A percentile compares a stretch with the other conserved stretches of the same genome.
Conservation (phyloP, 148 eudicot species). For the Selenicereus undatus region DNA sequence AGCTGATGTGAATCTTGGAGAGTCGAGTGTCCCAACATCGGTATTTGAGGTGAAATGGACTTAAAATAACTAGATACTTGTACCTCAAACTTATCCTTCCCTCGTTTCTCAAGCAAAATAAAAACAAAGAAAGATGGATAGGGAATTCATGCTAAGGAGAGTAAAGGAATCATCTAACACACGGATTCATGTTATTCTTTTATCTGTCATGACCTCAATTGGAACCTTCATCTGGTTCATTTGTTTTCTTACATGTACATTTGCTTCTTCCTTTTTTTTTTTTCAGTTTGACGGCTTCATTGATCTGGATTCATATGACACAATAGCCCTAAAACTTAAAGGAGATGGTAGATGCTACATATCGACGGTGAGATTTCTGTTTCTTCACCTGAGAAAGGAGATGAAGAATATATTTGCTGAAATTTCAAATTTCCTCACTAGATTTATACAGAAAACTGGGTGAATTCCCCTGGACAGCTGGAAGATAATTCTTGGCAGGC, state of each 20-base stretch:
- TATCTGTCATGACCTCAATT: not conserved
- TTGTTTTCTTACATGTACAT: conserved; percentile 1
- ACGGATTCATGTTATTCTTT: not conserved
- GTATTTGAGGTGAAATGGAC: not conserved
- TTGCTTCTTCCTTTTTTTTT: conserved; percentile 15
- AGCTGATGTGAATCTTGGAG: too few species aligned
- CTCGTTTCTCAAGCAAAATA: not conserved
- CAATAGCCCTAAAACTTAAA: conserved; percentile 75
- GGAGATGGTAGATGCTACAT: conserved; percentile 98
- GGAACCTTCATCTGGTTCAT: conserved; percentile 7
- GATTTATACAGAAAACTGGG: conserved; percentile 99
- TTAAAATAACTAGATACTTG: not conserved
- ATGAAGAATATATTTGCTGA: conserved; percentile 6
- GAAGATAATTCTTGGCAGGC: conserved; percentile 99
- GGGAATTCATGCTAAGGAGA: not conserved
- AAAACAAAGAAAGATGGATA: not conserved
- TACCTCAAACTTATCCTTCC: not conserved
- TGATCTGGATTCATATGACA: conserved; percentile 88
- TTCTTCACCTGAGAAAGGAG: not conserved
- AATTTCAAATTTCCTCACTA: conserved; percentile 27
- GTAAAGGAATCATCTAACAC: not conserved
- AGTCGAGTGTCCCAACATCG: not conserved
- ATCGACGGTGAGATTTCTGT: conserved; percentile 64
- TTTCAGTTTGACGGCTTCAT: conserved; percentile 93
- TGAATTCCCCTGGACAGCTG: conserved; percentile 90